phyloP scores from a whole-genome alignment of 441 rosid genomes.

The Kokia cookei region DNA sequence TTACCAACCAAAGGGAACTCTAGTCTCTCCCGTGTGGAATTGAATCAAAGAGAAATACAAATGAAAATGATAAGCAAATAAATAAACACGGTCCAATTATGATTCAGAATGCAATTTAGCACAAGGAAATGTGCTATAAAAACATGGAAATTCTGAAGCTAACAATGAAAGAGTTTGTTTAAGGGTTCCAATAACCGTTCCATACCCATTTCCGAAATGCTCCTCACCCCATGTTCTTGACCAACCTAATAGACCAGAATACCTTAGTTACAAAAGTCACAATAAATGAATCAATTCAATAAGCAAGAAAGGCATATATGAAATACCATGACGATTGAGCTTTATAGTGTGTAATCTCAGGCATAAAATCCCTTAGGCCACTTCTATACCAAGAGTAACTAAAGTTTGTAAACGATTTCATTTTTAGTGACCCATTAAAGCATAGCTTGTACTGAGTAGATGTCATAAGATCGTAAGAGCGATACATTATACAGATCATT shows the following conservation, averaged over 20 bases:
- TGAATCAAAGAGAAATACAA: neutral
- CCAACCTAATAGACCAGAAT: constrained; percentile 58
- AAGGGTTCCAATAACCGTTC: constrained; percentile 5
- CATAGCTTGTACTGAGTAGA: neutral
- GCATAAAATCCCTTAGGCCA: neutral
- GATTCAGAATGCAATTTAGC: neutral
- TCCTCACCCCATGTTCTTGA: constrained; percentile 99
- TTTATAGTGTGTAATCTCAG: neutral
- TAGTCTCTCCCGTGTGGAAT: neutral
- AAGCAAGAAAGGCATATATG: neutral
- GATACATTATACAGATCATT: neutral
- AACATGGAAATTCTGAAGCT: neutral
- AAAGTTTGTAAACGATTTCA: neutral
- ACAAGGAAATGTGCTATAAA: neutral
- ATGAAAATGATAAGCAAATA: neutral
- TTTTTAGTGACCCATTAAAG: neutral
- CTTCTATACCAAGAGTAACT: neutral
- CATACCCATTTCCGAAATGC: constrained; percentile 94
- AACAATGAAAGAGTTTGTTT: neutral
- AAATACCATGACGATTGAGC: neutral
- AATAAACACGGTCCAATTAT: neutral
- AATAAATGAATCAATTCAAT: neutral
- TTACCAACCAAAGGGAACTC: neutral
- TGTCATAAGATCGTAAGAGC: neutral
- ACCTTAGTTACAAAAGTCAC: neutral